A percentile compares a stretch with the other conserved stretches of the same genome.
Evolutionary conservation across 2,329 filamentous ascomycete species (phyloP).

Genomic region (Aspergillus uvarum): DNA sequence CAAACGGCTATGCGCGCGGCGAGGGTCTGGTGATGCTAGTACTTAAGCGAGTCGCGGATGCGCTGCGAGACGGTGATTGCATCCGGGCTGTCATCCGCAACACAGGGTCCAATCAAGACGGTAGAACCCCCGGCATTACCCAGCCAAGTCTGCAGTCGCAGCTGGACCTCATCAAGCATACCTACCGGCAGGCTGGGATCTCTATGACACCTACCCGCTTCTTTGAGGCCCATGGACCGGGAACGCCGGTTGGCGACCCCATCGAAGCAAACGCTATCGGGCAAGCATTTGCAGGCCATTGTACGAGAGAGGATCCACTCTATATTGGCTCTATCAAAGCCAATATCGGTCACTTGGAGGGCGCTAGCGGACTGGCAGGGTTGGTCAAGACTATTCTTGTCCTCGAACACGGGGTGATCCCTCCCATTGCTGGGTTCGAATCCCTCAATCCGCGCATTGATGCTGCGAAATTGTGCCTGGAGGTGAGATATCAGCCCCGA

Average conservation of each 20-base stretch:
- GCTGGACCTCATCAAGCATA: constrained; percentile 34
- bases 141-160: constrained; percentile 42
- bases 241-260: constrained; percentile 23
- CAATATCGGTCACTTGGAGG: not conserved
- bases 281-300: too few relatives aligned
- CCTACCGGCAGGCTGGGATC: constrained; percentile 30
- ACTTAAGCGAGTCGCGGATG: too few relatives aligned
- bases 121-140: constrained; percentile 42
- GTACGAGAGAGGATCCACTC: not conserved
- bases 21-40: too few relatives aligned
- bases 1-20: constrained; percentile 47
- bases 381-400: not conserved
- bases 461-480: not conserved
- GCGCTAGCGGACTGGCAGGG: not conserved
- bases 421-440: not conserved
- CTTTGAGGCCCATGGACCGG: constrained; percentile 45
- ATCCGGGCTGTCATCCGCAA: not conserved
- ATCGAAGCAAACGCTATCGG: too few relatives aligned
- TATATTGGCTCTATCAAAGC: not conserved
- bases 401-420: not conserved
- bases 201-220: constrained; percentile 26
- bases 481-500: too few relatives aligned
- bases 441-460: not conserved
- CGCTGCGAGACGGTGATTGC: too few relatives aligned
- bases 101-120: constrained; percentile 34